Conservation (phyloP, 305 asterid genomes). For the Fraxinus greggii region DNA sequence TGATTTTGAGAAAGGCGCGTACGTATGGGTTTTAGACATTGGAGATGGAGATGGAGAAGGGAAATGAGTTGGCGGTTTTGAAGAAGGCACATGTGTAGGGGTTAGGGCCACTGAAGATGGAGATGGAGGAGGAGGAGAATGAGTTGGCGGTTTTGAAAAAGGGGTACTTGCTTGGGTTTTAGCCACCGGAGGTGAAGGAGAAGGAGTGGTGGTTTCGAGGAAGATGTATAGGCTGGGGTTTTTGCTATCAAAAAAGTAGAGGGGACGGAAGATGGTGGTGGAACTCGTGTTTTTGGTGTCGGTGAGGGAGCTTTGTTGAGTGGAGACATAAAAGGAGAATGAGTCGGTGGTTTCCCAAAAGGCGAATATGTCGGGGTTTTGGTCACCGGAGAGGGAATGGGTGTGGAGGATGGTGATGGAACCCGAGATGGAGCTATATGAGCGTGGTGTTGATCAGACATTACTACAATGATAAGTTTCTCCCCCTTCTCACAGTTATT, state of each 20-base stretch:
- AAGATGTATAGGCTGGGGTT: neutral
- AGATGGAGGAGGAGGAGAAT: neutral
- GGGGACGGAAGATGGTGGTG: neutral
- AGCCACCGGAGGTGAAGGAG: neutral
- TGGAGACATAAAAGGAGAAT: neutral
- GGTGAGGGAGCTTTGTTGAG: constrained; percentile 7
- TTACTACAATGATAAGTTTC: constrained; percentile 38
- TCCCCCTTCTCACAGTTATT: constrained; percentile 61
- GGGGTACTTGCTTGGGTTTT: neutral
- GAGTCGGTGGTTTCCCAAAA: neutral
- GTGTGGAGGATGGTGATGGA: neutral
- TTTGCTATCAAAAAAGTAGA: neutral
- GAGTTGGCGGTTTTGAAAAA: neutral
- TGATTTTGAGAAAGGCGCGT: neutral
- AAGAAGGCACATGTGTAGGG: neutral
- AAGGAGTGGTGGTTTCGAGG: neutral
- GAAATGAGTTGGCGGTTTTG: neutral
- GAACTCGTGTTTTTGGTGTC: neutral
- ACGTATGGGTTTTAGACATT: neutral
- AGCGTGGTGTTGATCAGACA: constrained; percentile 26
- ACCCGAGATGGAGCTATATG: neutral
- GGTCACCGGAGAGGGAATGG: neutral
- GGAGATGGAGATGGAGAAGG: neutral
- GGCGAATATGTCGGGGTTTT: neutral
- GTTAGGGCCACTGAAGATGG: neutral